phyloP scores from a whole-genome alignment of 106 monocot species.

The Amphibolis antarctica region DNA sequence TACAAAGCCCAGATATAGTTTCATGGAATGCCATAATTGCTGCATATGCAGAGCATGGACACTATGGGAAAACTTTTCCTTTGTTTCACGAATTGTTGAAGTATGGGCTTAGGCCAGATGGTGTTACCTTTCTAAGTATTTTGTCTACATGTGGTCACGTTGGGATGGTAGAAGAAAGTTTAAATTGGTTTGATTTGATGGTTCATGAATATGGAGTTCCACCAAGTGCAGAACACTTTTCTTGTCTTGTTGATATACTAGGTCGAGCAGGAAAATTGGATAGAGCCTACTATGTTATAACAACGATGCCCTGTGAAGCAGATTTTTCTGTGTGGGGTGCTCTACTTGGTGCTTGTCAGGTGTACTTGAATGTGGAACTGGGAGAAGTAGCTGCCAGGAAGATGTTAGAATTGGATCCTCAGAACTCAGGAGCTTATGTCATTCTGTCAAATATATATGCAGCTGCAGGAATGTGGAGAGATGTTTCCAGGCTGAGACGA shows the following conservation, averaged over 20 bases:
- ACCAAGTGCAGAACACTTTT: slow-evolving; percentile 57
- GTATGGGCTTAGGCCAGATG: slow-evolving; percentile 38
- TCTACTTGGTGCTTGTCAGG: slow-evolving; percentile 46
- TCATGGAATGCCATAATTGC: slow-evolving; percentile 83
- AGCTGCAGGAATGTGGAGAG: slow-evolving; percentile 46
- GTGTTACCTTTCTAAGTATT: slow-evolving; percentile 61
- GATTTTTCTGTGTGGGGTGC: slow-evolving; percentile 55
- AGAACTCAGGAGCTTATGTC: slow-evolving; percentile 55
- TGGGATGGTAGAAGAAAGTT: slow-evolving; percentile 58
- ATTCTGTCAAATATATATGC: slow-evolving; percentile 82
- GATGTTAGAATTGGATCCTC: slow-evolving; percentile 36
- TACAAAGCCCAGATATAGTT: slow-evolving; percentile 24
- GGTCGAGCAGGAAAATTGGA: slow-evolving; percentile 54
- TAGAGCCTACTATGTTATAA: slow-evolving; percentile 42
- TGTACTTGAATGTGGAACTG: slow-evolving; percentile 34
- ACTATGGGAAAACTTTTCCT: slow-evolving; percentile 35
- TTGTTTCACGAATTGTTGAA: slow-evolving; percentile 46
- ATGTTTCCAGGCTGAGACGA: slow-evolving; percentile 44
- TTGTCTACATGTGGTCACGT: slow-evolving; percentile 59
- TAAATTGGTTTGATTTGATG: slow-evolving; percentile 56
- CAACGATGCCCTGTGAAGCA: slow-evolving; percentile 53
- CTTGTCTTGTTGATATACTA: slow-evolving; percentile 62
- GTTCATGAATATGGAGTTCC: slow-evolving; percentile 30
- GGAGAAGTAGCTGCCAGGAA: slow-evolving; percentile 60
- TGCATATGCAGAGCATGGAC: slow-evolving; percentile 73